phyloP scores from a whole-genome alignment of 768 basidiomycete genomes.

The Hericium alpestre region DNA sequence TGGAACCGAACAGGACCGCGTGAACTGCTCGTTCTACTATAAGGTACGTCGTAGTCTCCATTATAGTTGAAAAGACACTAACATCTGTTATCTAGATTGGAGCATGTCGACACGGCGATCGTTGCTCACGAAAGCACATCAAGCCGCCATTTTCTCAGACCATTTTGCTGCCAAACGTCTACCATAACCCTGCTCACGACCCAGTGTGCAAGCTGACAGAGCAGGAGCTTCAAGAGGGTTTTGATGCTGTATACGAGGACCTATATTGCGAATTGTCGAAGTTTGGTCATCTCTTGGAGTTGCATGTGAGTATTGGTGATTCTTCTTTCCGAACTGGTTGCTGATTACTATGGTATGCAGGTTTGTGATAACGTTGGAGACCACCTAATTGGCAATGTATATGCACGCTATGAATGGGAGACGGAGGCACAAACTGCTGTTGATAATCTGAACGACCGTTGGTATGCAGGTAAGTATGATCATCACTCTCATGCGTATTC shows the following conservation, averaged over 20 bases:
- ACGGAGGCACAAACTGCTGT: slow-evolving; percentile 92
- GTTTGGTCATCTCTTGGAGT: slow-evolving; percentile 89
- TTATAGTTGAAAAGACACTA: background rate
- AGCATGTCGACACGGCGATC: slow-evolving; percentile 95
- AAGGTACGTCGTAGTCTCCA: slow-evolving; percentile 44
- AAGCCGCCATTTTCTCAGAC: slow-evolving; percentile 96
- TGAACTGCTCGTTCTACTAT: slow-evolving; percentile 99
- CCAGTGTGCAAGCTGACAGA: slow-evolving; percentile 81
- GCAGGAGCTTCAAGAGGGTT: slow-evolving; percentile 82
- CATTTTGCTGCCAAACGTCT: slow-evolving; percentile 91
- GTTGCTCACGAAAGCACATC: slow-evolving; percentile 97
- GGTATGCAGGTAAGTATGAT: slow-evolving; percentile 83
- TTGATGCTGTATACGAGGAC: slow-evolving; percentile 92
- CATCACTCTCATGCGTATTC: background rate
- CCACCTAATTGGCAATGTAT: slow-evolving; percentile 94
- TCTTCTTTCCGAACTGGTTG: background rate
- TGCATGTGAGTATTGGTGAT: slow-evolving; percentile 56
- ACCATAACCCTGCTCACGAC: slow-evolving; percentile 95
- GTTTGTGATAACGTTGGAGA: slow-evolving; percentile 99
- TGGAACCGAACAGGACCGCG: slow-evolving; percentile 87
- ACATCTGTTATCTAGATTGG: slow-evolving; percentile 57
- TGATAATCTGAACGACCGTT: slow-evolving; percentile 86
- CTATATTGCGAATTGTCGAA: slow-evolving; percentile 90
- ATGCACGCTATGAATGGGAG: slow-evolving; percentile 97
- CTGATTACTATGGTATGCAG: slow-evolving; percentile 23